Base-by-base conservation (phyloP, 140 eudicot species). In the Anethum foeniculum region DNA sequence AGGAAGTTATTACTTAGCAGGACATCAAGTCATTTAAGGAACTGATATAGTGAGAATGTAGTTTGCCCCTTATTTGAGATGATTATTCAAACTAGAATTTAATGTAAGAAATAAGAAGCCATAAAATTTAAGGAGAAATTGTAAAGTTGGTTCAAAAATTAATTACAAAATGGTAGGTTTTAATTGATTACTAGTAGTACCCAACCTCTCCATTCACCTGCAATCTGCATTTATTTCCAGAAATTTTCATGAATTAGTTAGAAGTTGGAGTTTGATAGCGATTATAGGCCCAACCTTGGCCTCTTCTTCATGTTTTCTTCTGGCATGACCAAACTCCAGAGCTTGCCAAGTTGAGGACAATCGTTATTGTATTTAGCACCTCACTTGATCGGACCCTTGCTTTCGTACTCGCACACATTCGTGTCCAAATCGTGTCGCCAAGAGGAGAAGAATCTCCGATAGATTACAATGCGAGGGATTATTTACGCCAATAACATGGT, bases 131-230 rank as follows among this genome's bases (percentile, higher is more conserved):
- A 74, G 56, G 56, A 73, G 0, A 41, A 75, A 27, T 47, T n/a
- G 79, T 25, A 15, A 47, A 48, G 81, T 78, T 78, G 73, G 81
- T 78, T 28, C 81, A n/a, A 78, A 41, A 60, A 54, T 32, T 81
- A 68, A 69, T 67, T 77, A 78, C 78, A 74, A 81, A 44, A 78
- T 79, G 78, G 75, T 80, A 56, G 79, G 80, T 54, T 58, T 58
- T 72, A 71, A 79, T 68, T 75, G 60, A 75, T 43, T 30, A 16
- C 77, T 32, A n/a, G 74, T 71, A 36, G 74, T 71, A 36, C 23
- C 77, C 39, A 25, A 34, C 74, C 77, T n/a, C 51, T 83, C 76
- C 75, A 64, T 76, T 85, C 85, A 86, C 78, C 89, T 86, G 82
- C 38, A 78, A 77, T 39, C 43, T 77, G 87, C 87, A 86, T 86